Evolutionary conservation across 2,329 filamentous ascomycete species (phyloP), one percentile per base, ranked within the genome.

Genomic region (Aspergillus amoenus): DNA sequence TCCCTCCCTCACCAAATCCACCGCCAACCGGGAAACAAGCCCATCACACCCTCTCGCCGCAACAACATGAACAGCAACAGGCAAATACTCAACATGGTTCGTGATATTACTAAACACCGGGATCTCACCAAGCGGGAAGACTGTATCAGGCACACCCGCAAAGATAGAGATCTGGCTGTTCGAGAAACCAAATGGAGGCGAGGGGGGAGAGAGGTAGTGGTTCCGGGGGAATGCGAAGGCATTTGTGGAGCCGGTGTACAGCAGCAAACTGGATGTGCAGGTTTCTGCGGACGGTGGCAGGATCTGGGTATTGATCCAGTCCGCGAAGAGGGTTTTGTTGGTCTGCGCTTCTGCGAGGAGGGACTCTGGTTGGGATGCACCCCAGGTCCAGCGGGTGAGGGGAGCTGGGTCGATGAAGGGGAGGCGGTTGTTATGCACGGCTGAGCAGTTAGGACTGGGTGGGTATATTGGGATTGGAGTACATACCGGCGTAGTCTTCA

Each of bases 11-110:
- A 80, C 75, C 55, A 87, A 59, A 42, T 83, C 81, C 49, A 78
- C 72, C 2, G 84, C 81, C 49, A 87, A 67, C 43, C 76, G 78
- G 42, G 81, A 82, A 24, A 87, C 64, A 73, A 87, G 76, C 0
- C 82, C 81, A 69, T 88, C 85, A 60, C 85, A 88, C 0, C 84
- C 84, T 61, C 79, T 81, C 0, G 83, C 81, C 0, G 78, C 84
- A 70, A 87, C 72, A 18, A 87, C 72, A 59, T 84, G 77, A 0
- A 86, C 78, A 1, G 82, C 80, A 0, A 88, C 84, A 0, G 85
- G 85, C 34, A 87, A 66, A 45, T 77, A 75, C 66, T 84, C 81
- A 1, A 72, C 72, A 55, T 81, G 76, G 0, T 73, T 60, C 0
- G 81, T 82, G 12, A 69, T 52, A 1, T 55, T 66, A 30, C 27